These are phyloP conservation scores for Kwoniella sp. DNA, from an alignment of 768 basidiomycete species.

Conservation along the genomic window DNA sequence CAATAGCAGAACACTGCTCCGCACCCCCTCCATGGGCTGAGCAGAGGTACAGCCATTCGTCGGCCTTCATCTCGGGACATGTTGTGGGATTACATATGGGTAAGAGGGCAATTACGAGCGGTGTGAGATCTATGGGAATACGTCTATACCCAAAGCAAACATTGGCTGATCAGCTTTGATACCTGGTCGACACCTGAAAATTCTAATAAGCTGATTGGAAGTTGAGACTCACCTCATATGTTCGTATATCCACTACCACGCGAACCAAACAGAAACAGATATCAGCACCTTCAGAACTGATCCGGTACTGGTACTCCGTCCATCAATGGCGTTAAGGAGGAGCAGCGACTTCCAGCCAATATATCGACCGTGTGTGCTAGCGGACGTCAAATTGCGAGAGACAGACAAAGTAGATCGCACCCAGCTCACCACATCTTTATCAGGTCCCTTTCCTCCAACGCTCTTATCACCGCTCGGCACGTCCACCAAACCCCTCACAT, in stretches of 20 bases:
- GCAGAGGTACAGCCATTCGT: constrained; percentile 95
- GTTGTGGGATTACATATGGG: constrained; percentile 69
- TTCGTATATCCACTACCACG: constrained; percentile 55
- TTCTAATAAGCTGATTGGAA: too few relatives aligned
- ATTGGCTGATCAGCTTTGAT: background rate
- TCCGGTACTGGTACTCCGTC: too few relatives aligned
- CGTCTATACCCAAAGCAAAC: constrained; percentile 37
- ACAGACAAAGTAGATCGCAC: too few relatives aligned
- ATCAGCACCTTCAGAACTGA: too few relatives aligned
- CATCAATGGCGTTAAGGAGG: too few relatives aligned
- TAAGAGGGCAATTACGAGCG: constrained; percentile 49
- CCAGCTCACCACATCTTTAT: constrained; percentile 55
- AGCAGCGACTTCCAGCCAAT: too few relatives aligned
- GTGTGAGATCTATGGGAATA: constrained; percentile 54
- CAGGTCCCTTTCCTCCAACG: constrained; percentile 47
- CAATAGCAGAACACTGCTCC: constrained; percentile 91
- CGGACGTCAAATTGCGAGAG: too few relatives aligned
- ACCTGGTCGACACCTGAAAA: too few relatives aligned
- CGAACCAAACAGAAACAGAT: background rate
- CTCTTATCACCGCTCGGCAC: constrained; percentile 62
- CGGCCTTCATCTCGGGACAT: constrained; percentile 99
- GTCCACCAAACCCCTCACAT: constrained; percentile 77
- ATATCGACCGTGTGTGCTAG: too few relatives aligned
- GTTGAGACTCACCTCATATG: constrained; percentile 50
- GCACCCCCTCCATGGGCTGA: constrained; percentile 70